phyloP scores from a whole-genome alignment of 805 yeast species.

The Myxozyma vanderwaltii region DNA sequence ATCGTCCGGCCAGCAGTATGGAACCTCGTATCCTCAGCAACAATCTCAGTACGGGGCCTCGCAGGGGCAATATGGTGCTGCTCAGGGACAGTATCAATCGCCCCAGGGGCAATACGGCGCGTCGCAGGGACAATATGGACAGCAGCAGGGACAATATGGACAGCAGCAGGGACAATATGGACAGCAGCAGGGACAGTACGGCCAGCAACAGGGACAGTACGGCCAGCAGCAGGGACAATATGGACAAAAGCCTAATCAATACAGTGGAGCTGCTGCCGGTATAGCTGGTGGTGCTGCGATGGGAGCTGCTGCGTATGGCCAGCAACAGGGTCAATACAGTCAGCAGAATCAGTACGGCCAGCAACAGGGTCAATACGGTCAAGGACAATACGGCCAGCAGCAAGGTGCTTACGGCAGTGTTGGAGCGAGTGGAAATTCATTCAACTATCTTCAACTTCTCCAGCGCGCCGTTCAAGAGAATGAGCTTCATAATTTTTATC shows the following conservation, averaged over 20 bases:
- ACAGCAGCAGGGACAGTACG: neutral
- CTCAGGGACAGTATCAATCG: neutral
- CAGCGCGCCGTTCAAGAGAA: conserved; percentile 38
- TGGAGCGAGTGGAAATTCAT: neutral
- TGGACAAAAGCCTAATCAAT: neutral
- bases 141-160: conserved; percentile 3
- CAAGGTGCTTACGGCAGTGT: conserved; percentile 16
- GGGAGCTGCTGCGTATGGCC: neutral
- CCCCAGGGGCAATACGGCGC: neutral
- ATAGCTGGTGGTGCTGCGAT: neutral
- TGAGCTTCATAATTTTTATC: conserved; percentile 37
- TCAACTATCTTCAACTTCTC: conserved; percentile 33
- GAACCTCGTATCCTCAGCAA: neutral
- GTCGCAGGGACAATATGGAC: conserved; percentile 3
- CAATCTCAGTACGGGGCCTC: conserved; percentile 3
- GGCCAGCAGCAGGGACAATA: conserved; percentile 12
- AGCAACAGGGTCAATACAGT: conserved; percentile 1
- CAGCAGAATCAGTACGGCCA: conserved; percentile 6
- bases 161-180: conserved; percentile 13
- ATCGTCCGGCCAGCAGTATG: neutral
- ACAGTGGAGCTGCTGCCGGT: neutral
- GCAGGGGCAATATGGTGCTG: conserved; percentile 5
- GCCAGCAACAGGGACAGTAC: conserved; percentile 1
- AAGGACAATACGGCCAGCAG: conserved; percentile 12
- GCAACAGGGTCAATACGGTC: neutral